These are phyloP conservation scores for Arthrinium phaeospermum DNA, from an alignment of 2,329 filamentous ascomycete species.

Conservation along the genomic window DNA sequence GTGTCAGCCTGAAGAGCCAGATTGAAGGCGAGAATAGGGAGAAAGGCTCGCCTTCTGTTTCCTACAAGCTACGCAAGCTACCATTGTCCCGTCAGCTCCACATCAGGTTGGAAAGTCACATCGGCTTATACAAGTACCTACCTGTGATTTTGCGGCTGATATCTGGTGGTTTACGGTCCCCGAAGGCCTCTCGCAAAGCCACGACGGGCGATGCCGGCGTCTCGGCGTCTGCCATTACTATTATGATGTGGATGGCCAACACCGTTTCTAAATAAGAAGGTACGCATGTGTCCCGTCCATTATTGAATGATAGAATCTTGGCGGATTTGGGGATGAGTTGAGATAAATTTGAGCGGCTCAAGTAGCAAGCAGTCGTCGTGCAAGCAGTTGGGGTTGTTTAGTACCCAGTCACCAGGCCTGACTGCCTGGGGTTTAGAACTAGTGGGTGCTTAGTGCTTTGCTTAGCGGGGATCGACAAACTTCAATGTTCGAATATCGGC, in stretches of 20 bases:
- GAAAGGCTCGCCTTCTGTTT: slow-evolving; percentile 23
- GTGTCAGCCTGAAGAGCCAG: background rate
- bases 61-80: slow-evolving; percentile 22
- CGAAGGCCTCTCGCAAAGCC: slow-evolving; percentile 12
- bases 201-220: slow-evolving; percentile 5
- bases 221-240: background rate
- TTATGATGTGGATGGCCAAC: background rate
- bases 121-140: background rate
- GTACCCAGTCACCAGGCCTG: background rate
- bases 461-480: background rate
- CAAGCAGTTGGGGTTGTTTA: background rate
- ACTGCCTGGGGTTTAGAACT: background rate
- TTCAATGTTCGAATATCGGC: background rate
- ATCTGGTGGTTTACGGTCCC: slow-evolving; percentile 17
- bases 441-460: background rate
- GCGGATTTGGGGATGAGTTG: background rate
- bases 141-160: slow-evolving; percentile 20
- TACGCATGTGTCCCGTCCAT: no score
- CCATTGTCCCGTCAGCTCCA: slow-evolving; percentile 17
- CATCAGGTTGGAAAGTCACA: background rate
- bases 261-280: background rate
- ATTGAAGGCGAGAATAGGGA: background rate
- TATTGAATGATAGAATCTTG: background rate
- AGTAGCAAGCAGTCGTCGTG: background rate
- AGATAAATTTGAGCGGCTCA: background rate